Percentiles rank a stretch among this genome's conserved stretches.
These are phyloP conservation scores for Aspergillus hortae DNA, from an alignment of 2,329 filamentous ascomycete genomes.

Conservation along the genomic window DNA sequence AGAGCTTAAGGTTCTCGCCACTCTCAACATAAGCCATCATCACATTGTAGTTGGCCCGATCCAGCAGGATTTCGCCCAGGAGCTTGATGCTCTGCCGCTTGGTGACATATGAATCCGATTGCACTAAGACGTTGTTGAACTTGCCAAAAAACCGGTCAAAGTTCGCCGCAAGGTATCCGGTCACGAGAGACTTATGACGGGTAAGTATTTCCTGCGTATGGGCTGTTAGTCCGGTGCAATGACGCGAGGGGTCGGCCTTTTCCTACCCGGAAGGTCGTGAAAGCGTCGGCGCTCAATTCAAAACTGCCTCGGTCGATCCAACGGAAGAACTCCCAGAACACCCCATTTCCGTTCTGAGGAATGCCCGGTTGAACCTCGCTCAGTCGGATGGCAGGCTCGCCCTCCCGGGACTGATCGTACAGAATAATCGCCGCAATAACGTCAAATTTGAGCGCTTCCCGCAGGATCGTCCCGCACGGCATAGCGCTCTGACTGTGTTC, in stretches of 20 bases:
- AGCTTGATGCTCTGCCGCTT: slow-evolving; percentile 98
- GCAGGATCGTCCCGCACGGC: slow-evolving; percentile 81
- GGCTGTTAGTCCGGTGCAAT: slow-evolving; percentile 3
- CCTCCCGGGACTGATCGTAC: slow-evolving; percentile 79
- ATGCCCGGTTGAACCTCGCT: slow-evolving; percentile 72
- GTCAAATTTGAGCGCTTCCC: slow-evolving; percentile 88
- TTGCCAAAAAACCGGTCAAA: slow-evolving; percentile 89
- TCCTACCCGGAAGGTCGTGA: slow-evolving; percentile 88
- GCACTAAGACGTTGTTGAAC: slow-evolving; percentile 83
- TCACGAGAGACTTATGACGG: slow-evolving; percentile 86
- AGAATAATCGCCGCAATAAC: slow-evolving; percentile 85
- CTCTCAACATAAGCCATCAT: slow-evolving; percentile 97
- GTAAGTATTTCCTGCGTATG: slow-evolving; percentile 76
- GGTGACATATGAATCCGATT: slow-evolving; percentile 94
- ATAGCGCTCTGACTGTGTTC: slow-evolving; percentile 87
- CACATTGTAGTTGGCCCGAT: slow-evolving; percentile 93
- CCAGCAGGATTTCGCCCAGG: slow-evolving; percentile 87
- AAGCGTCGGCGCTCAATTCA: slow-evolving; percentile 94
- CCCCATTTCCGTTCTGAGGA: slow-evolving; percentile 72
- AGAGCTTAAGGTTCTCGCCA: slow-evolving; percentile 93
- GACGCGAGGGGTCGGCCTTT: background rate
- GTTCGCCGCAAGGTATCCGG: slow-evolving; percentile 81
- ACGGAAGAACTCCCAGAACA: slow-evolving; percentile 95
- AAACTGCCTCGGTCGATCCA: slow-evolving; percentile 98
- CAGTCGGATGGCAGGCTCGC: slow-evolving; percentile 71